Evolutionary conservation across 805 yeast genomes (phyloP).

Genomic region (Candida suzukii): DNA sequence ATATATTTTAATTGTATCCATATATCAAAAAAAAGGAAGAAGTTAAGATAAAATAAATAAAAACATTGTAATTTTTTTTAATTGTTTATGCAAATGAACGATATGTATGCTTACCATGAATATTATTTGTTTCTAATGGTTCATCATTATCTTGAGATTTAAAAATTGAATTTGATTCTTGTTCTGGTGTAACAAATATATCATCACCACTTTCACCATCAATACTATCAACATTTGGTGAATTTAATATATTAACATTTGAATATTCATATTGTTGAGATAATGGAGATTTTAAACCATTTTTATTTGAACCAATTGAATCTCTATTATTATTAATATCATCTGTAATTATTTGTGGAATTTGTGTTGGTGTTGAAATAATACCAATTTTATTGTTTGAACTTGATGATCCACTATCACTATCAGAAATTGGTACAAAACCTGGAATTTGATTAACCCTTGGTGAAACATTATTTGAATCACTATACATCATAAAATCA

Average conservation of each 20-base stretch:
- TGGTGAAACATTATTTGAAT: not conserved
- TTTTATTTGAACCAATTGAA: not conserved
- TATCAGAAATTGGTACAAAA: not conserved
- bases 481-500: slow-evolving; percentile 14
- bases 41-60: too few relatives aligned
- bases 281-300: not conserved
- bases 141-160: not conserved
- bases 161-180: not conserved
- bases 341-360: too few relatives aligned
- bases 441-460: not conserved
- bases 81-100: not conserved
- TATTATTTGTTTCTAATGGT: not conserved
- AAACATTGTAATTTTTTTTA: too few relatives aligned
- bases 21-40: too few relatives aligned
- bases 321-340: not conserved
- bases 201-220: slow-evolving; percentile 2
- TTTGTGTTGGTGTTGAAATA: not conserved
- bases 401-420: too few relatives aligned
- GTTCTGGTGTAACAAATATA: not conserved
- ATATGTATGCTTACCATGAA: not conserved
- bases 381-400: not conserved
- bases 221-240: not conserved
- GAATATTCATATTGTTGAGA: not conserved
- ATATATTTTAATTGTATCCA: too few relatives aligned
- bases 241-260: not conserved